These are phyloP conservation scores for Aspergillus carbonarius DNA, from an alignment of 2,329 filamentous ascomycete species.

Conservation along the genomic window DNA sequence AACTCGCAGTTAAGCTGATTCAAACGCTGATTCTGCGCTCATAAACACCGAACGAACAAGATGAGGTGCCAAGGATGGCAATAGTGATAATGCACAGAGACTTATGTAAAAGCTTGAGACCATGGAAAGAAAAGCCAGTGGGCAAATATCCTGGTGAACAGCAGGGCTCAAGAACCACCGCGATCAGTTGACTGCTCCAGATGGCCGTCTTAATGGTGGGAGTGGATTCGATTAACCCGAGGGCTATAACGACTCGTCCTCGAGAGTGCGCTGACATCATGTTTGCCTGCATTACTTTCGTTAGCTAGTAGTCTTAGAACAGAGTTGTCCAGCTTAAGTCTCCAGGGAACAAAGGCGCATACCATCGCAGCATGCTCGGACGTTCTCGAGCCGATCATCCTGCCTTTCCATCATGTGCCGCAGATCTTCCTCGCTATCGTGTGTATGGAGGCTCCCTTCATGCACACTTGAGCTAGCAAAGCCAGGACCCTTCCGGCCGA, in stretches of 20 bases:
- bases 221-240: slow-evolving; percentile 38
- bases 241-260: slow-evolving; percentile 44
- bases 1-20: background rate
- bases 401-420: slow-evolving; percentile 70
- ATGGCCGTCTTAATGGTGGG: slow-evolving; percentile 29
- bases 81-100: slow-evolving; percentile 2
- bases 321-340: background rate
- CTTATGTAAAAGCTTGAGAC: background rate
- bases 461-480: slow-evolving; percentile 38
- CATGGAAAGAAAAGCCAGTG: background rate
- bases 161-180: background rate
- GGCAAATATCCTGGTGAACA: slow-evolving; percentile 1
- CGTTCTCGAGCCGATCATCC: slow-evolving; percentile 83
- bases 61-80: background rate
- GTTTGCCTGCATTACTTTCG: slow-evolving; percentile 59
- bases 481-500: slow-evolving; percentile 46
- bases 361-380: slow-evolving; percentile 97
- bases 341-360: slow-evolving; percentile 43
- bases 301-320: background rate
- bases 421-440: slow-evolving; percentile 81
- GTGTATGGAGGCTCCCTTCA: slow-evolving; percentile 43
- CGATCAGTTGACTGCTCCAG: background rate
- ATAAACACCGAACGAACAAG: slow-evolving; percentile 3
- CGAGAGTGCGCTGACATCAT: slow-evolving; percentile 60
- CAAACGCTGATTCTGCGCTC: slow-evolving; percentile 4